These are phyloP conservation scores for Datisca glomerata DNA, from an alignment of 306 rosid genomes.

Conservation along the genomic window DNA sequence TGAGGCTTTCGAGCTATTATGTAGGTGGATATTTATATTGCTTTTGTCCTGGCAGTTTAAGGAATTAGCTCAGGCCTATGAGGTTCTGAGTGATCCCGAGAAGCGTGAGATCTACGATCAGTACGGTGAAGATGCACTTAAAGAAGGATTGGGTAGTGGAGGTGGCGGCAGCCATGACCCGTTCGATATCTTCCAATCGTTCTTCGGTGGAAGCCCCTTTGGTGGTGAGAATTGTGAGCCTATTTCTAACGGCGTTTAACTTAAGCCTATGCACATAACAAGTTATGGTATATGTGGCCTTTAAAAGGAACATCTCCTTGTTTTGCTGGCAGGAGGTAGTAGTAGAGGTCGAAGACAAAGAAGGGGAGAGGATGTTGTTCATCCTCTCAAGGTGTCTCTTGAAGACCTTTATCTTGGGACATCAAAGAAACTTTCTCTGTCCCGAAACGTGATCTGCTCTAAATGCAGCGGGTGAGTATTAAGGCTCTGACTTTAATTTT, in stretches of 20 bases:
- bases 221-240: constrained; percentile 29
- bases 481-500: too few relatives aligned
- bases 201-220: constrained; percentile 61
- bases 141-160: constrained; percentile 72
- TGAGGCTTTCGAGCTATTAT: neutral
- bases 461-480: constrained; percentile 65
- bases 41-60: constrained; percentile 38
- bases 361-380: constrained; percentile 69
- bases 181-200: constrained; percentile 59
- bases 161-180: constrained; percentile 69
- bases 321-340: constrained; percentile 40
- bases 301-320: neutral
- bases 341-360: constrained; percentile 69
- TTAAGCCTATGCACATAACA: too few relatives aligned
- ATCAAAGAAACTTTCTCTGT: constrained; percentile 67
- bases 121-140: constrained; percentile 89
- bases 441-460: constrained; percentile 59
- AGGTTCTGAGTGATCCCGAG: constrained; percentile 73
- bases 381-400: constrained; percentile 67
- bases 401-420: constrained; percentile 70
- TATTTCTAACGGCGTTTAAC: too few relatives aligned
- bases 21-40: neutral
- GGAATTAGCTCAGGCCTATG: constrained; percentile 84
- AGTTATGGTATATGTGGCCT: too few relatives aligned
- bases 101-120: constrained; percentile 81